These are phyloP conservation scores for Globisporangium irregulare DNA, from an alignment of 352 stramenopile species.

Conservation along the genomic window DNA sequence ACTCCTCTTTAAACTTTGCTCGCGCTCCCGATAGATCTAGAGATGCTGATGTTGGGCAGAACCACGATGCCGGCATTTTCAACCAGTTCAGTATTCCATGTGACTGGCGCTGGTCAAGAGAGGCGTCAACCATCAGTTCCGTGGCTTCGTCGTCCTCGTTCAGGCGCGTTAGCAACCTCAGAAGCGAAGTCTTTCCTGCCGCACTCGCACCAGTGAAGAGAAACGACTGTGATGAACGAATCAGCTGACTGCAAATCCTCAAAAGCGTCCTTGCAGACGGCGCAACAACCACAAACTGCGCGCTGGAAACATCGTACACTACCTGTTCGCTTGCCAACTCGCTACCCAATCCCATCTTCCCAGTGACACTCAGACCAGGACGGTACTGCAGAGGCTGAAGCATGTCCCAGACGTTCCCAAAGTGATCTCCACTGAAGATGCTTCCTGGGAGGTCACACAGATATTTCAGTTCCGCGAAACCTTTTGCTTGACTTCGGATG, in stretches of 20 bases:
- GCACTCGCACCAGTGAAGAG: constrained; percentile 41
- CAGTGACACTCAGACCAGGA: background rate
- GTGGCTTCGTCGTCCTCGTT: constrained; percentile 36
- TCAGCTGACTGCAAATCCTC: constrained; percentile 33
- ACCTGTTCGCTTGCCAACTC: constrained; percentile 12
- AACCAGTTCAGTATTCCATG: constrained; percentile 51
- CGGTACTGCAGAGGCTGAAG: constrained; percentile 10
- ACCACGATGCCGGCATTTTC: constrained; percentile 40
- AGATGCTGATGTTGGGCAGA: constrained; percentile 14
- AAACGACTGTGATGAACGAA: constrained; percentile 43
- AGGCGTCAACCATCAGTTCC: constrained; percentile 45
- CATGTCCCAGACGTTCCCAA: constrained; percentile 41
- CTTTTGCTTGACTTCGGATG: constrained; percentile 38
- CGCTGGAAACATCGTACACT: constrained; percentile 25
- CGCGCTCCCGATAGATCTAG: constrained; percentile 4
- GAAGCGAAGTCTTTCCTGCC: constrained; percentile 47
- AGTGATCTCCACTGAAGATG: constrained; percentile 35
- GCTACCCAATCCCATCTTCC: background rate
- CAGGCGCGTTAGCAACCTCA: constrained; percentile 33
- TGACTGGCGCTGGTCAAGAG: constrained; percentile 36
- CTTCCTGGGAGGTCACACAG: constrained; percentile 26
- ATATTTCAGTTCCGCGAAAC: constrained; percentile 30
- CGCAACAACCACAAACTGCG: constrained; percentile 37
- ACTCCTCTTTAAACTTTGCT: constrained; percentile 32
- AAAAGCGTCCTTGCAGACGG: constrained; percentile 24